A percentile compares a stretch with the other conserved stretches of the same genome.
phyloP scores from a whole-genome alignment of 495 filamentous ascomycete species.

The Daldinia caldariorum region DNA sequence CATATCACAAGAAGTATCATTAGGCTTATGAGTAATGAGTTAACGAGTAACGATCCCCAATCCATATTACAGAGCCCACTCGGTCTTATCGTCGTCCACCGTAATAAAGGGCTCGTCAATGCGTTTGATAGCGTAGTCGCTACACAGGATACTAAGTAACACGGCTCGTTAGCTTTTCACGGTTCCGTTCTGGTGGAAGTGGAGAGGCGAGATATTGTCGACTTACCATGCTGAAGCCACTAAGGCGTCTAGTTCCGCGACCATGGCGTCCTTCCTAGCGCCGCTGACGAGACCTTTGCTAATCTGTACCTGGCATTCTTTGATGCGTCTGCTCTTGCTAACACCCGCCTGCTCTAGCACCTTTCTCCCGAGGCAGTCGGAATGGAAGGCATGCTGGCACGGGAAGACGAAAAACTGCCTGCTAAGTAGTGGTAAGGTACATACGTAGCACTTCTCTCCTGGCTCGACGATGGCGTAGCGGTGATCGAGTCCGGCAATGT shows the following conservation, averaged over 20 bases:
- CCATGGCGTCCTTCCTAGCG: constrained; percentile 77
- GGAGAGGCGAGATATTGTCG: neutral
- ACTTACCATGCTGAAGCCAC: constrained; percentile 84
- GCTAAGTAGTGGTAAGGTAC: constrained; percentile 82
- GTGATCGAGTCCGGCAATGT: constrained; percentile 83
- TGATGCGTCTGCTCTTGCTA: constrained; percentile 80
- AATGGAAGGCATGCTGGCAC: constrained; percentile 97
- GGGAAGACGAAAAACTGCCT: constrained; percentile 98
- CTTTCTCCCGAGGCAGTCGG: constrained; percentile 85
- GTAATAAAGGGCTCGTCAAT: constrained; percentile 92
- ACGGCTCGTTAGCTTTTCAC: constrained; percentile 20
- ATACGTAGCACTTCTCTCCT: constrained; percentile 91
- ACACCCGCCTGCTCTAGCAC: constrained; percentile 79
- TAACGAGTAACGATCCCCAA: constrained; percentile 23
- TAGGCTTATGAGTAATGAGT: neutral
- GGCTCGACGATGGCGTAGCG: constrained; percentile 97
- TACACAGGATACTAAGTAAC: constrained; percentile 77
- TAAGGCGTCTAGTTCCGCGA: constrained; percentile 87
- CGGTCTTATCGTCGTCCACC: constrained; percentile 72
- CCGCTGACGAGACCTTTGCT: constrained; percentile 73
- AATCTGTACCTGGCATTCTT: constrained; percentile 83
- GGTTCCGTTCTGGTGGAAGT: neutral
- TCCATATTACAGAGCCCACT: constrained; percentile 76
- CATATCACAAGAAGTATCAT: constrained; percentile 10
- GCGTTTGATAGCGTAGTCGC: constrained; percentile 90